phyloP scores from a whole-genome alignment of 2,329 filamentous ascomycete species.

The Colletotrichum navitas region DNA sequence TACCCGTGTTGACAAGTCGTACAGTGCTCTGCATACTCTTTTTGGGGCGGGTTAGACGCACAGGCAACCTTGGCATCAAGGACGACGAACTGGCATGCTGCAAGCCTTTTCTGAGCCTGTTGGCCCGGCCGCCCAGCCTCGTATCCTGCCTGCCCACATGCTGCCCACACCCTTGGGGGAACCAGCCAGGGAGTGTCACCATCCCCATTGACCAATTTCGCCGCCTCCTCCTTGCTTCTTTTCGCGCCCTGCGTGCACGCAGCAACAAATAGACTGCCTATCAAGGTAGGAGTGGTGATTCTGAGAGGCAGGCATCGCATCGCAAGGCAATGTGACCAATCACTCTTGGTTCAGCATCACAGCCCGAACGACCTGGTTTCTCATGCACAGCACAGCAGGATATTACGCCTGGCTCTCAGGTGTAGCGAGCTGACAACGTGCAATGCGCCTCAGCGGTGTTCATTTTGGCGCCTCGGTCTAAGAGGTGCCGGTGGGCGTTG shows the following conservation, averaged over 20 bases:
- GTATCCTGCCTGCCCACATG: slow-evolving; percentile 29
- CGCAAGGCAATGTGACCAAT: slow-evolving; percentile 2
- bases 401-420: neutral
- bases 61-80: slow-evolving; percentile 11
- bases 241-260: slow-evolving; percentile 12
- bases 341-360: slow-evolving; percentile 12
- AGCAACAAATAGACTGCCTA: neutral
- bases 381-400: neutral
- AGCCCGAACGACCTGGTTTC: slow-evolving; percentile 3
- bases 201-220: slow-evolving; percentile 36
- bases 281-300: neutral
- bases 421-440: neutral
- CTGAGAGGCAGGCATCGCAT: neutral
- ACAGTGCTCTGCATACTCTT: neutral
- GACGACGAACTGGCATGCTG: slow-evolving; percentile 25
- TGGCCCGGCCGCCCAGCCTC: slow-evolving; percentile 36
- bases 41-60: neutral
- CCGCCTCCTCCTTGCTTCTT: slow-evolving; percentile 17
- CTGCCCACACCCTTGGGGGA: neutral
- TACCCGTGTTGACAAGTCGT: slow-evolving; percentile 4
- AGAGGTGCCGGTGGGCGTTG: slow-evolving; percentile 7
- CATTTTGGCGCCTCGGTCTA: neutral
- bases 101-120: slow-evolving; percentile 37
- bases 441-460: slow-evolving; percentile 21
- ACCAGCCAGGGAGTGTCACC: slow-evolving; percentile 18